Conservation (phyloP, 345 rosid species). For the Lepidium aucheri region DNA sequence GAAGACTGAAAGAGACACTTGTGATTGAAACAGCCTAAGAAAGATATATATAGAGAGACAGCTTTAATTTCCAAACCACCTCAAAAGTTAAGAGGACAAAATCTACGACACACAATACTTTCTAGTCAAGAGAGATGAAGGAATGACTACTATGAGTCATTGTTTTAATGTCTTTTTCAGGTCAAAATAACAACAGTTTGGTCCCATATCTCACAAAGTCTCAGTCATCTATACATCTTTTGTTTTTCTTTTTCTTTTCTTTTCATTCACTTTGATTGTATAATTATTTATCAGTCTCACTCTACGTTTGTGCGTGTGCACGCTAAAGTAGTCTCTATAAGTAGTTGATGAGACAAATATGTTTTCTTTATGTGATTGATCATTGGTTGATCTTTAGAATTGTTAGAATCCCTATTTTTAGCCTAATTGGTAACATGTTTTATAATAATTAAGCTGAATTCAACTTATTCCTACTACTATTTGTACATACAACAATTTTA, state of each 20-base stretch:
- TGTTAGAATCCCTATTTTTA: too few relatives aligned
- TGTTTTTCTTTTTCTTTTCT: background rate
- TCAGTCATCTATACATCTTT: background rate
- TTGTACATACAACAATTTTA: too few relatives aligned
- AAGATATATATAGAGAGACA: background rate
- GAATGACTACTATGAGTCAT: background rate
- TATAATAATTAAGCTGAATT: too few relatives aligned
- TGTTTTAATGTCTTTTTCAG: background rate
- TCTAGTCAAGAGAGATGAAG: background rate
- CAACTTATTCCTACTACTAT: too few relatives aligned
- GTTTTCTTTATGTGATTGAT: too few relatives aligned
- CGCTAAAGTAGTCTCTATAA: background rate
- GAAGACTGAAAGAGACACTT: constrained; percentile 1
- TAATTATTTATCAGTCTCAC: background rate
- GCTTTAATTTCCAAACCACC: constrained; percentile 4
- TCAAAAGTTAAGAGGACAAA: constrained; percentile 3
- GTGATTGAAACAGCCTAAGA: background rate
- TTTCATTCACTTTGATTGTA: background rate
- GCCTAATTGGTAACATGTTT: too few relatives aligned
- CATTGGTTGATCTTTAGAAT: too few relatives aligned
- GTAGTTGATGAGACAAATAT: too few relatives aligned
- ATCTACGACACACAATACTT: background rate
- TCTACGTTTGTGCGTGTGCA: background rate
- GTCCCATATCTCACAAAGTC: background rate
- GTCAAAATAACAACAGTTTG: constrained; percentile 14